Percentiles rank a stretch among this genome's conserved stretches.
Evolutionary conservation across 1,139 yeast genomes (phyloP).

Genomic region (Lipomyces yarrowii): DNA sequence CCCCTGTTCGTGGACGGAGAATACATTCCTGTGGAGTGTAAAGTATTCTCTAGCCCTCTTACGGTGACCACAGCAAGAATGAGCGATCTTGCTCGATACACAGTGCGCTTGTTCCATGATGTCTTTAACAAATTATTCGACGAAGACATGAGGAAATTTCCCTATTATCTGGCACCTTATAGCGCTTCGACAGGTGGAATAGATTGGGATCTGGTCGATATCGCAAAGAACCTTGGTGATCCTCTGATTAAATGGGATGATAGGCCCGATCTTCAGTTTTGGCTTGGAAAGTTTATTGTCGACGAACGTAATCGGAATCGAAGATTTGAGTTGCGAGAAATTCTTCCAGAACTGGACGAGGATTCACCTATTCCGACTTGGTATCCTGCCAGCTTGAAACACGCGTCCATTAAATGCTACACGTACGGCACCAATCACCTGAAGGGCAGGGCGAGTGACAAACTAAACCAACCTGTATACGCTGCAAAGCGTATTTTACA

Average conservation of each 20-base stretch:
- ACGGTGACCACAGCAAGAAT: background rate
- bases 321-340: conserved; percentile 1
- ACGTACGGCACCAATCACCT: background rate
- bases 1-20: conserved; percentile 9
- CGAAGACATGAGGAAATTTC: conserved; percentile 6
- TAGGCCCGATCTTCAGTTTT: background rate
- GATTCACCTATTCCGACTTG: conserved; percentile 5
- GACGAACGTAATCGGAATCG: conserved; percentile 11
- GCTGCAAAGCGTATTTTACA: conserved; percentile 2
- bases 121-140: conserved; percentile 2
- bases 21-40: conserved; percentile 3
- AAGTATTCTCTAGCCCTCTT: background rate
- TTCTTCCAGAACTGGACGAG: background rate
- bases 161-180: conserved; percentile 10
- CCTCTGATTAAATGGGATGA: background rate
- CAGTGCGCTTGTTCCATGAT: conserved; percentile 10
- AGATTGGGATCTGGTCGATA: conserved; percentile 8
- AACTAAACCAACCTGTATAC: background rate
- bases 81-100: background rate
- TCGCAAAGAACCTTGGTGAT: background rate
- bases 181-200: background rate
- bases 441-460: background rate
- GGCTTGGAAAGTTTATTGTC: conserved; percentile 3
- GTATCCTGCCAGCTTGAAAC: conserved; percentile 3
- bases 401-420: conserved; percentile 1